phyloP scores from a whole-genome alignment of 2,329 filamentous ascomycete species.

The Dactylellina leptospora region DNA sequence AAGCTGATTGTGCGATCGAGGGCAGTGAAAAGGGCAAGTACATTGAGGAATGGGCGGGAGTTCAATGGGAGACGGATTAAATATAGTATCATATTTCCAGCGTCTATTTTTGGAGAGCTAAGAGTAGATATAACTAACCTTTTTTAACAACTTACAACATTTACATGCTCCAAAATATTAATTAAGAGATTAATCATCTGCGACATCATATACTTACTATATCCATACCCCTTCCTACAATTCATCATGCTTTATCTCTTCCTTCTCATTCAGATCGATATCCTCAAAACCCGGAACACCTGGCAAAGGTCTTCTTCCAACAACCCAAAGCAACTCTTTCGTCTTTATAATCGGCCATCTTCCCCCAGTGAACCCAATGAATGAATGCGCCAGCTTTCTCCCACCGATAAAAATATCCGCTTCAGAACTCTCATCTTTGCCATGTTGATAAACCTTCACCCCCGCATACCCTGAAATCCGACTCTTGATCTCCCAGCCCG shows the following conservation, averaged over 20 bases:
- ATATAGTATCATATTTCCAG: conserved; percentile 1
- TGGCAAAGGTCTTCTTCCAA: conserved; percentile 29
- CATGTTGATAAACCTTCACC: conserved; percentile 10
- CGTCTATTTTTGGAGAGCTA: too few species aligned
- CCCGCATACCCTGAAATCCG: conserved; percentile 27
- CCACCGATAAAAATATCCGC: conserved; percentile 35
- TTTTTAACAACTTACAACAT: conserved; percentile 11
- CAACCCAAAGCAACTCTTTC: conserved; percentile 35
- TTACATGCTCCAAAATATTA: not conserved
- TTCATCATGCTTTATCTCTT: conserved; percentile 33
- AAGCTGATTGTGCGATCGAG: conserved; percentile 75
- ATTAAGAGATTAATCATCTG: not conserved
- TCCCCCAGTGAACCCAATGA: conserved; percentile 13
- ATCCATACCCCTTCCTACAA: conserved; percentile 6
- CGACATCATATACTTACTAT: conserved; percentile 11
- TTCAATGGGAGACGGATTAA: conserved; percentile 80
- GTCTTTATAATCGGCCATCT: conserved; percentile 46
- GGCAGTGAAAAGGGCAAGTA: conserved; percentile 74
- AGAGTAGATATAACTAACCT: conserved; percentile 3
- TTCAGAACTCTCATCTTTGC: not conserved
- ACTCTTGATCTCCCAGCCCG: conserved; percentile 39
- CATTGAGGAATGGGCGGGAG: conserved; percentile 94
- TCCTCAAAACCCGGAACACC: conserved; percentile 43
- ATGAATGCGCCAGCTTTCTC: not conserved
- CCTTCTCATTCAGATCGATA: conserved; percentile 24